Conservation (phyloP, 2,329 filamentous ascomycete genomes). For the Talaromyces funiculosus region DNA sequence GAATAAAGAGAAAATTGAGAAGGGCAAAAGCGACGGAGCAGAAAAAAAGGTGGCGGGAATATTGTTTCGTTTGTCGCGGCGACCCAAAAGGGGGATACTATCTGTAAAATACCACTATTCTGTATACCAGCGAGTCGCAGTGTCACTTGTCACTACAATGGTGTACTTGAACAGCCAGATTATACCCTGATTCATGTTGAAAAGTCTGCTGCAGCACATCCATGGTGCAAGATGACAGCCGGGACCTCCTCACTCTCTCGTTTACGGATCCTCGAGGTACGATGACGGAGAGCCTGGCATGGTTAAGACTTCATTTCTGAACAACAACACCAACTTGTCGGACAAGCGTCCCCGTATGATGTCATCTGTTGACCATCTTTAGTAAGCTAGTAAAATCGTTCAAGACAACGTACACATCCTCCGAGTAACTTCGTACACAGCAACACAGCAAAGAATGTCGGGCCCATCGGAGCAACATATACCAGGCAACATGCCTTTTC, state of each 20-base stretch:
- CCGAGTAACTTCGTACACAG: too few relatives aligned
- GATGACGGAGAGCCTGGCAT: neutral
- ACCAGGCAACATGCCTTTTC: slow-evolving; percentile 13
- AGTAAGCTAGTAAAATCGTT: too few relatives aligned
- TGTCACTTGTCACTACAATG: neutral
- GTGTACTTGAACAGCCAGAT: neutral
- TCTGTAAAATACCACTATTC: too few relatives aligned
- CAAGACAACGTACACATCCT: neutral
- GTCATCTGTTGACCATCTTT: neutral
- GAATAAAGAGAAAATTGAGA: too few relatives aligned
- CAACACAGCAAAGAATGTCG: neutral
- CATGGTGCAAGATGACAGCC: neutral
- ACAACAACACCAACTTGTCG: neutral
- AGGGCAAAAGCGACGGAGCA: neutral
- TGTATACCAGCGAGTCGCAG: neutral
- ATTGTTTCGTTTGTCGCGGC: neutral
- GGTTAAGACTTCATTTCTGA: too few relatives aligned
- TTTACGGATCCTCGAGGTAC: neutral
- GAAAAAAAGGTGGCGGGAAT: neutral
- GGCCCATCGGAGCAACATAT: too few relatives aligned
- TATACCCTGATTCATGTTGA: neutral
- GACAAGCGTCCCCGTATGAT: neutral
- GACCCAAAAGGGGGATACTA: too few relatives aligned
- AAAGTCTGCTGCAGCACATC: neutral
- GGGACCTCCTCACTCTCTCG: neutral